Conservation (phyloP, 192 early-diverging fungal species). For the Coemansia sp. region DNA sequence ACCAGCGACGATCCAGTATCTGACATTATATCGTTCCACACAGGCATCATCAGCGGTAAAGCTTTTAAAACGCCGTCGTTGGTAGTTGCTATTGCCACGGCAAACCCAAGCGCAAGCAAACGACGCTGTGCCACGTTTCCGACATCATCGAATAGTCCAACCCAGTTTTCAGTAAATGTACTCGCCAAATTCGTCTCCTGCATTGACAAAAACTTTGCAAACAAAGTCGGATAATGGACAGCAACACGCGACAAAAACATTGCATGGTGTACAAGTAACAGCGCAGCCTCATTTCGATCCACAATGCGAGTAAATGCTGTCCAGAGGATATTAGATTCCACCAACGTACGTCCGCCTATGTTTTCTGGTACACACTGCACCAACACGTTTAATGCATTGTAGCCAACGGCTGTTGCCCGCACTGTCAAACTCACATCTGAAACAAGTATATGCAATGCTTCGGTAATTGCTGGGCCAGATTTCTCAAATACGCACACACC, state of each 20-base stretch:
- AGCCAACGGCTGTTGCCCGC: constrained; percentile 31
- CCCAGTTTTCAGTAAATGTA: constrained; percentile 36
- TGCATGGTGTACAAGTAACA: constrained; percentile 28
- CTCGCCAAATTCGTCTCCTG: constrained; percentile 19
- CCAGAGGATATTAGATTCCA: constrained; percentile 29
- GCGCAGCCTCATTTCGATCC: constrained; percentile 28
- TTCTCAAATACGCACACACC: constrained; percentile 13
- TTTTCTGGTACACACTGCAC: constrained; percentile 35
- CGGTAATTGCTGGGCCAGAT: constrained; percentile 18
- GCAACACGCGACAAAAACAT: constrained; percentile 38
- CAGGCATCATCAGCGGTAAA: constrained; percentile 39
- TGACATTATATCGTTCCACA: constrained; percentile 48
- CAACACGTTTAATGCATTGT: constrained; percentile 28
- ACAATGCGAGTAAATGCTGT: constrained; percentile 37
- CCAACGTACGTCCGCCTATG: constrained; percentile 6
- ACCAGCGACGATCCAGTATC: constrained; percentile 37
- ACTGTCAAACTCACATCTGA: constrained; percentile 21
- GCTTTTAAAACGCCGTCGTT: constrained; percentile 32
- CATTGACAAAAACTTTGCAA: constrained; percentile 33
- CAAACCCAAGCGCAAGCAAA: constrained; percentile 28
- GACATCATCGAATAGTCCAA: constrained; percentile 30
- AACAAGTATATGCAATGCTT: constrained; percentile 30
- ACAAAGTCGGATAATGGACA: constrained; percentile 33
- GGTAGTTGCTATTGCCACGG: constrained; percentile 28
- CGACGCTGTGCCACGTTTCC: constrained; percentile 33